A percentile compares a stretch with the other conserved stretches of the same genome.
These are phyloP conservation scores for Globisporangium takayamanum DNA, from an alignment of 352 stramenopile genomes.

Conservation along the genomic window DNA sequence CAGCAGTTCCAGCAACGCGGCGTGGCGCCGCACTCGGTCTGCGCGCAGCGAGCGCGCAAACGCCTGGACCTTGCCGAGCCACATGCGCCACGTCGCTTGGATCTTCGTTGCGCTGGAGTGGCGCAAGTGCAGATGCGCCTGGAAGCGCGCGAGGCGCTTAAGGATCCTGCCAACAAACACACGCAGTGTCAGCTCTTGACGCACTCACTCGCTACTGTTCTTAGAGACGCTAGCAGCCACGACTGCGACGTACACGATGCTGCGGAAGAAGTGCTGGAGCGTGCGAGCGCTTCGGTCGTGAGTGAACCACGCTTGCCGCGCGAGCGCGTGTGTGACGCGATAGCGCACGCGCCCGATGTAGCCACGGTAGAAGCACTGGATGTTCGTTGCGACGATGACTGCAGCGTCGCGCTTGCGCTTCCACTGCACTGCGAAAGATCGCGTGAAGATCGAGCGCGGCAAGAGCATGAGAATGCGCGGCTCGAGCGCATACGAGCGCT, in stretches of 20 bases:
- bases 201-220: background rate
- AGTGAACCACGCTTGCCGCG: conserved; percentile 28
- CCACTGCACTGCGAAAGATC: conserved; percentile 42
- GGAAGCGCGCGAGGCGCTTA: conserved; percentile 35
- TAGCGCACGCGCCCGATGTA: conserved; percentile 38
- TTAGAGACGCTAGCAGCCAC: background rate
- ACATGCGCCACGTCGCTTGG: conserved; percentile 78
- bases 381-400: conserved; percentile 22
- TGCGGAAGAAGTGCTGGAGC: conserved; percentile 75
- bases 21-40: conserved; percentile 28
- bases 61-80: conserved; percentile 45
- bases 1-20: conserved; percentile 24
- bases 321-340: conserved; percentile 20
- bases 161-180: conserved; percentile 23
- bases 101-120: conserved; percentile 40
- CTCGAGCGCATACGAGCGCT: conserved; percentile 25
- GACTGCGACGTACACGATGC: conserved; percentile 45
- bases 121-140: conserved; percentile 28
- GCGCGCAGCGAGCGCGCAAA: conserved; percentile 31
- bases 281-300: conserved; percentile 32
- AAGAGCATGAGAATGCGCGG: conserved; percentile 49
- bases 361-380: conserved; percentile 42
- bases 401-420: conserved; percentile 52
- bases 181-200: background rate
- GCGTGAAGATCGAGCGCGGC: conserved; percentile 47